Conservation (phyloP, 345 rosid species). For the Litchi chinensis region DNA sequence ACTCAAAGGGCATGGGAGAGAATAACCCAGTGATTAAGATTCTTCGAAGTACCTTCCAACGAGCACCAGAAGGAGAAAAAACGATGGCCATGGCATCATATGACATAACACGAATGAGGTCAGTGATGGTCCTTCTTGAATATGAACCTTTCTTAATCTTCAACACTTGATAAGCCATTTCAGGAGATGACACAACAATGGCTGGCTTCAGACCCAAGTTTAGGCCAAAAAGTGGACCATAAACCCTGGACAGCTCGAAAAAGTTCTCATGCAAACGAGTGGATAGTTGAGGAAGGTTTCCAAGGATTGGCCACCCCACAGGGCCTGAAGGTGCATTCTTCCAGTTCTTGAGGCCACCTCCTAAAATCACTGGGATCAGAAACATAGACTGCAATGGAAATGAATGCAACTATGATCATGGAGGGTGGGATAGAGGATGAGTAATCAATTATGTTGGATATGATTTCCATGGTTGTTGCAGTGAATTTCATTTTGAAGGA, state of each 20-base stretch:
- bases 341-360: slow-evolving; percentile 14
- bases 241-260: slow-evolving; percentile 9
- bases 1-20: slow-evolving; percentile 21
- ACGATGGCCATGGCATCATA: slow-evolving; percentile 27
- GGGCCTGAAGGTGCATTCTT: slow-evolving; percentile 30
- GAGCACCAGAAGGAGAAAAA: slow-evolving; percentile 23
- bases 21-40: slow-evolving; percentile 20
- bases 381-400: slow-evolving; percentile 17
- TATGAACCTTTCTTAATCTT: slow-evolving; percentile 16
- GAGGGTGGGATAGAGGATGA: not conserved
- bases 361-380: slow-evolving; percentile 16
- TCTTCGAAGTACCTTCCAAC: slow-evolving; percentile 24
- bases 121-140: slow-evolving; percentile 21
- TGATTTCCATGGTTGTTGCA: not conserved
- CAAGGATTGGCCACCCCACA: slow-evolving; percentile 22
- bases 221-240: slow-evolving; percentile 16
- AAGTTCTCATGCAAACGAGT: slow-evolving; percentile 19
- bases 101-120: slow-evolving; percentile 12
- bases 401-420: not conserved
- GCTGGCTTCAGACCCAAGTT: slow-evolving; percentile 20
- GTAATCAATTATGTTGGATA: not conserved
- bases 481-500: not conserved
- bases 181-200: slow-evolving; percentile 19
- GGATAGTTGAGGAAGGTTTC: slow-evolving; percentile 17
- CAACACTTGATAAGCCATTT: slow-evolving; percentile 10